Evolutionary conservation across 2,329 filamentous ascomycete species (phyloP).

Genomic region (Fusarium anguioides): DNA sequence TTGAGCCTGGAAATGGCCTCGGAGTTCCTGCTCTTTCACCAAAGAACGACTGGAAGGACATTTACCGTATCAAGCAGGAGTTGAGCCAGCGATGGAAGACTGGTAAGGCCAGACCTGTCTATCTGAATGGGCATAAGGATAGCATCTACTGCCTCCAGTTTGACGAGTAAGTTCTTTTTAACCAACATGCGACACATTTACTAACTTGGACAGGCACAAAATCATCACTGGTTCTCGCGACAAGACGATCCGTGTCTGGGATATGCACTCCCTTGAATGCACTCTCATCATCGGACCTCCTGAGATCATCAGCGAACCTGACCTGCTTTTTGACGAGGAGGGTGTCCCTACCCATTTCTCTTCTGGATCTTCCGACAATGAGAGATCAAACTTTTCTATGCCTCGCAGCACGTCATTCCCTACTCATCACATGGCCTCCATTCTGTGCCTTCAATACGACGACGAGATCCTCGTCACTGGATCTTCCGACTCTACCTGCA

Average conservation of each 20-base stretch:
- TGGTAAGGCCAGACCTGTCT: conserved; percentile 82
- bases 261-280: conserved; percentile 89
- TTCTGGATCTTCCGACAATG: conserved; percentile 62
- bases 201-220: conserved; percentile 73
- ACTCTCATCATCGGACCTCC: conserved; percentile 86
- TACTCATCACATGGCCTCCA: conserved; percentile 87
- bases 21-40: conserved; percentile 67
- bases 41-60: conserved; percentile 84
- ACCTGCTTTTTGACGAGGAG: conserved; percentile 63
- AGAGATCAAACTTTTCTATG: conserved; percentile 57
- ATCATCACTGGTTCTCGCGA: conserved; percentile 97
- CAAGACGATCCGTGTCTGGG: conserved; percentile 95
- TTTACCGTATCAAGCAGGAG: conserved; percentile 81
- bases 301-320: conserved; percentile 65
- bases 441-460: conserved; percentile 95
- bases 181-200: neutral
- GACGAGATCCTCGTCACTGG: conserved; percentile 93
- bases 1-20: conserved; percentile 65
- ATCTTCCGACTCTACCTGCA: conserved; percentile 90
- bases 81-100: conserved; percentile 84
- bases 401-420: conserved; percentile 68
- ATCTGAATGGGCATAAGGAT: conserved; percentile 92
- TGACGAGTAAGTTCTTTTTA: conserved; percentile 78
- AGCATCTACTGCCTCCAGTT: conserved; percentile 99
- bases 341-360: conserved; percentile 67